These are phyloP conservation scores for Annulohypoxylon nitens DNA, from an alignment of 495 filamentous ascomycete species.

Conservation along the genomic window DNA sequence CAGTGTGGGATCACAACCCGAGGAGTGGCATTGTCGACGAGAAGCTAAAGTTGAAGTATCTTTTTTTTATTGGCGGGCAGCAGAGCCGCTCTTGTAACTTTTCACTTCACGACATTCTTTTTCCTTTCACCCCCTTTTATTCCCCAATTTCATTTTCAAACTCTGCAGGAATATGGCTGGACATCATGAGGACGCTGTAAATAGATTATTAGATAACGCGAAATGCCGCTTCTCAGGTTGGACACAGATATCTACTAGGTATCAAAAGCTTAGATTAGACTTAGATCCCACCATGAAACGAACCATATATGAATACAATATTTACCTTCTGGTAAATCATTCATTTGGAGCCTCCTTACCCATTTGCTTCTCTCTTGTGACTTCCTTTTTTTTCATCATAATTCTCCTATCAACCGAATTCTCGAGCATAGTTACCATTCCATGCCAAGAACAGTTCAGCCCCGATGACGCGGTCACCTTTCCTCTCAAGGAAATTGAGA, in stretches of 20 bases:
- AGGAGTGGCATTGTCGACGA: constrained; percentile 43
- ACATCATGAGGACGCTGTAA: constrained; percentile 37
- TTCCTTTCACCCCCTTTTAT: constrained; percentile 3
- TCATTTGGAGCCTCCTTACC: neutral
- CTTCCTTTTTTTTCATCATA: neutral
- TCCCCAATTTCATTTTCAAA: constrained; percentile 25
- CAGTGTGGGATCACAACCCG: constrained; percentile 35
- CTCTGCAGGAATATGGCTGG: constrained; percentile 34
- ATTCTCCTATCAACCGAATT: neutral
- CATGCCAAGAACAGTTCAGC: too few species aligned
- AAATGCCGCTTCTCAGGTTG: constrained; percentile 48
- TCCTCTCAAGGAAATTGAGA: too few species aligned
- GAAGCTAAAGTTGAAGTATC: constrained; percentile 20
- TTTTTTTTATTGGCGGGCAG: constrained; percentile 21
- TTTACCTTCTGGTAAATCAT: constrained; percentile 21
- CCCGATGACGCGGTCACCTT: too few species aligned
- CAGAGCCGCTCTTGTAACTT: constrained; percentile 37
- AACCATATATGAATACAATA: constrained; percentile 28
- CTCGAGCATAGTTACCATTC: neutral
- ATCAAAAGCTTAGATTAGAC: constrained; percentile 47
- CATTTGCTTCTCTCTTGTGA: neutral
- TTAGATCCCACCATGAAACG: constrained; percentile 44
- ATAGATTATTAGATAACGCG: constrained; percentile 42
- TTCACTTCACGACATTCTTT: constrained; percentile 43
- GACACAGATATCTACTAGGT: constrained; percentile 42